Conservation (phyloP, 495 filamentous ascomycete species). For the Neurospora sp. region DNA sequence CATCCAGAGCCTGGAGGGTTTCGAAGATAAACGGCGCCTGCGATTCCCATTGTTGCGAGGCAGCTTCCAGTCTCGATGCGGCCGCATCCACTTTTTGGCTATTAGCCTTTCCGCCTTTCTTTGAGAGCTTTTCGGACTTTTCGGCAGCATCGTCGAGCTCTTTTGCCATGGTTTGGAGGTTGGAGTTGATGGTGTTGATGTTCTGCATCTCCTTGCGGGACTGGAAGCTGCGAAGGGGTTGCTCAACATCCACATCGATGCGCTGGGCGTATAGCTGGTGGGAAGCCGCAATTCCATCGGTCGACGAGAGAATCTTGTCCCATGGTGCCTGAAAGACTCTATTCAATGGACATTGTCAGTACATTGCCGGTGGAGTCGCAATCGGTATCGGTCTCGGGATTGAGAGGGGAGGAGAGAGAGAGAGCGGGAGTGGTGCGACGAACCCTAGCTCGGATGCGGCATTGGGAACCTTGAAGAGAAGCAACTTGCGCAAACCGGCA, state of each 20-base stretch:
- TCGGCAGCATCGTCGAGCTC: constrained; percentile 78
- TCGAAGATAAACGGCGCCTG: constrained; percentile 95
- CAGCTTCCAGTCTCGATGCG: constrained; percentile 60
- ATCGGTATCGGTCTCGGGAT: background rate
- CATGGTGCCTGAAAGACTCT: constrained; percentile 90
- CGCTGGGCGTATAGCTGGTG: constrained; percentile 74
- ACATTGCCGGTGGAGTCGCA: background rate
- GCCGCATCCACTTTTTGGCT: constrained; percentile 74
- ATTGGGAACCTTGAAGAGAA: constrained; percentile 58
- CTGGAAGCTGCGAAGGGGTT: constrained; percentile 61
- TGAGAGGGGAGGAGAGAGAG: constrained; percentile 1
- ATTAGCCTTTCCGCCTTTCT: constrained; percentile 68
- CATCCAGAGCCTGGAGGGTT: constrained; percentile 83
- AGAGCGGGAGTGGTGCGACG: constrained; percentile 15
- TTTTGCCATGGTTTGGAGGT: constrained; percentile 69
- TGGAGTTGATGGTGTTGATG: constrained; percentile 73
- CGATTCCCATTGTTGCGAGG: constrained; percentile 82
- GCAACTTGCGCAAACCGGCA: constrained; percentile 70
- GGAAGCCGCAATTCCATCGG: constrained; percentile 69
- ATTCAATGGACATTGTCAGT: constrained; percentile 4
- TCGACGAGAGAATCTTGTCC: constrained; percentile 78
- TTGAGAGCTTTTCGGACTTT: constrained; percentile 74
- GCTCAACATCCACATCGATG: constrained; percentile 87
- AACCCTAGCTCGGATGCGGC: constrained; percentile 78
- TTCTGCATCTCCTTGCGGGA: constrained; percentile 72